Evolutionary conservation across 1,284 basidiomycete genomes (phyloP).

Genomic region (Austroboletus niveus): DNA sequence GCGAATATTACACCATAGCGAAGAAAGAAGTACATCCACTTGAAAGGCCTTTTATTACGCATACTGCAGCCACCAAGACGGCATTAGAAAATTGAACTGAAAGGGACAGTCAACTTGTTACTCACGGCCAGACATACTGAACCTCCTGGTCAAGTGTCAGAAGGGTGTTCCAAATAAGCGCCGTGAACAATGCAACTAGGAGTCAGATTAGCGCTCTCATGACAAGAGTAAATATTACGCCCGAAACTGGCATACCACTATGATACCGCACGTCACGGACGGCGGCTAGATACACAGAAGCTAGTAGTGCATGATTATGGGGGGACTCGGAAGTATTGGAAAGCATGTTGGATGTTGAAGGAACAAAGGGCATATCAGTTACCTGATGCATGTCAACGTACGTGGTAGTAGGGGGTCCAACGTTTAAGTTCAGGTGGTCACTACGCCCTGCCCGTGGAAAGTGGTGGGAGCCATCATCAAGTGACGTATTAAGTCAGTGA

Average conservation of each 20-base stretch:
- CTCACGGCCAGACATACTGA: conserved; percentile 10
- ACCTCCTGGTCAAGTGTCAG: neutral
- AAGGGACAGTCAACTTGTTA: neutral
- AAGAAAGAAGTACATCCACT: conserved; percentile 26
- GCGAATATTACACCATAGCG: conserved; percentile 14
- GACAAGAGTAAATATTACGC: neutral
- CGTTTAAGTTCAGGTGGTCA: no score
- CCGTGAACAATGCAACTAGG: neutral
- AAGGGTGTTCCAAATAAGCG: neutral
- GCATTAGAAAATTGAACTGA: no score
- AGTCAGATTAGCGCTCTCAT: neutral
- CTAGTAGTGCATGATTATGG: no score
- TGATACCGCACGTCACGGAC: neutral
- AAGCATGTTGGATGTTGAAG: no score
- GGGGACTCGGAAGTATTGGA: no score
- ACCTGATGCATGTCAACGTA: no score
- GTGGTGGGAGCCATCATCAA: no score
- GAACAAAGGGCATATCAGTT: no score
- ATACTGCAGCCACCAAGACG: conserved; percentile 10
- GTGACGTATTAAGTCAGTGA: no score
- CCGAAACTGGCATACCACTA: neutral
- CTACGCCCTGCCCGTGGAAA: no score
- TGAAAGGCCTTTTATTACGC: conserved; percentile 14
- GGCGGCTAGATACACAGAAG: neutral
- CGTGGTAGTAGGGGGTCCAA: no score